Base-by-base conservation (phyloP, 768 basidiomycete species). In the Phylloporus arenicola region DNA sequence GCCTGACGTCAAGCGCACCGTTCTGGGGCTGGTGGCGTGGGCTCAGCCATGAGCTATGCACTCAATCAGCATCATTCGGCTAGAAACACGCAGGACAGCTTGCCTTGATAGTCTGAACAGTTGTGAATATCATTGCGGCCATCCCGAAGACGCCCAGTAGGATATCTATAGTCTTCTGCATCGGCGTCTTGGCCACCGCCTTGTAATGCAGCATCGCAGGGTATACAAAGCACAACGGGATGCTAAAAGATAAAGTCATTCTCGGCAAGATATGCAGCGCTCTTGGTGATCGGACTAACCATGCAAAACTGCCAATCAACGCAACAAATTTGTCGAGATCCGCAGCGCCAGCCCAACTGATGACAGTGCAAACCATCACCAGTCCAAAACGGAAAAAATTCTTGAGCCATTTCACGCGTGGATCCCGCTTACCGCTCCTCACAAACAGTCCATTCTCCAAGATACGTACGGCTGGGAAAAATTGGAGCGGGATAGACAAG, bases 391-490 rank as follows among this genome's bases (percentile, higher is more conserved):
- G 79, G 68, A 93, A 83, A n/a, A 81, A 69, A 61, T 98, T 99
- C 82, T 99, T 99, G 60, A 83, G 75, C 96, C 95, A 98, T 67
- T 99, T 98, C 64, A 98, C 88, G 49, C 80, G 76, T 30, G 72
- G 56, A 65, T 92, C 77, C 45, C 67, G 75, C 68, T 97, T 97
- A 43, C 96, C 96, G 58, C 88, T 92, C 43, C 79, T 79, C 40
- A 82, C 82, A 66, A 98, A 97, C 25, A 98, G 61, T 4, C 89
- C 94, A 63, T 97, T 95, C 76, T 99, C 96, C 71, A 97, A 81
- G 62, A 99, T 98, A 47, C 96, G 83, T 42, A 95, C 84, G 3
- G 95, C 96, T 0, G 96, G 96, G 90, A 98, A 97, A 49, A 97
- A 84, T 68, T 98, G 94, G 1, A 98, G 80, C 1, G 95, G 93